Evolutionary conservation across 305 asterid genomes (phyloP), one percentile per base, ranked within the genome.

Genomic region (Fraxinus nigra): DNA sequence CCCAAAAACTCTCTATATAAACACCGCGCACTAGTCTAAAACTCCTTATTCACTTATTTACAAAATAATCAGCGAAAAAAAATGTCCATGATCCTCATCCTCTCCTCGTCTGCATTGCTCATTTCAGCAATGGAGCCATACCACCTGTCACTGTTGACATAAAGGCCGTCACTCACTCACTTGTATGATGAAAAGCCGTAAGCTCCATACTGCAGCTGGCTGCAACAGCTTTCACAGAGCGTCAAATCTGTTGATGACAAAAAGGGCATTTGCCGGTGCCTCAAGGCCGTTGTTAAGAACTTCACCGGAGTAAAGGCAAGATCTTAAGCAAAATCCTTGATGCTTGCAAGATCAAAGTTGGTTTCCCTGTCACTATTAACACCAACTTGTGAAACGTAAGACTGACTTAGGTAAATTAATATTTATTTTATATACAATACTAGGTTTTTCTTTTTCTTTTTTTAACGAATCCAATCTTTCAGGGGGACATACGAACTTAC

Each of bases 221-320:
- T 92, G 69, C 79, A 79, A 48, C 74, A 75, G 80, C 89, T 92
- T 11, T 87, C 91, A 28, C 80, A 56, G 30, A 77, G 54, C 2
- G 93, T 82, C 46, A 88, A 86, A 79, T 32, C 90, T 0, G 84
- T 89, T 7, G 86, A 89, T 18, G 93, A 89, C 86, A 87, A 90
- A 89, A 90, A 90, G 84, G 88, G 86, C 77, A 88, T 90, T 32
- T 92, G 97, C 84, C 79, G 86, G 79, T 92, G 94, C 85, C 93
- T 92, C 65, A 92, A 89, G 86, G 84, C 77, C 30, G 91, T 87
- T 0, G 89, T 87, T 34, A 87, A 85, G 85, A 85, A 75, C 84
- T 88, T 90, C 8, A 28, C 81, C 0, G 90, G 93, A 0, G 93
- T 90, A 88, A 92, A 81, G 94, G 90, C 84, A 83, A 24, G 87